Conservation (phyloP, 1,284 basidiomycete species). For the Puccinia novopanici region DNA sequence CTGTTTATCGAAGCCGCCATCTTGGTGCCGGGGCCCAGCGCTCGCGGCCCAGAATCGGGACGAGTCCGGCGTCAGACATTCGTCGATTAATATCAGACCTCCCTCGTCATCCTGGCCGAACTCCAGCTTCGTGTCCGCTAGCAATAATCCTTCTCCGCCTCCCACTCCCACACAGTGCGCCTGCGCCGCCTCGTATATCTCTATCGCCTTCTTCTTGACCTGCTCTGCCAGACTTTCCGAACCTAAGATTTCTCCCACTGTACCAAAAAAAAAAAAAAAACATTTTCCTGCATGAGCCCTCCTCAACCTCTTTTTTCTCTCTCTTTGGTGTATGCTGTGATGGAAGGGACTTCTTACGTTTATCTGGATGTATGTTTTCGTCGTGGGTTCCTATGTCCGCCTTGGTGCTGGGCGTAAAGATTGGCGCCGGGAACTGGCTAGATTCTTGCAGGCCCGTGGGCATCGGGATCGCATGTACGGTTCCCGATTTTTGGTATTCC, state of each 20-base stretch:
- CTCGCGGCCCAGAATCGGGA: conserved; percentile 91
- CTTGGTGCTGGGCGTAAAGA: conserved; percentile 97
- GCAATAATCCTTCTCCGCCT: conserved; percentile 68
- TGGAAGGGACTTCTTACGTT: conserved; percentile 64
- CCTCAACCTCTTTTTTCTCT: too few species aligned
- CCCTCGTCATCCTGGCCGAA: conserved; percentile 65
- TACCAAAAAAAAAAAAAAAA: conserved; percentile 13
- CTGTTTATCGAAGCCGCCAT: conserved; percentile 98
- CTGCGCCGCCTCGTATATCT: conserved; percentile 72
- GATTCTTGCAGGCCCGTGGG: conserved; percentile 81
- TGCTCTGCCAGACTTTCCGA: conserved; percentile 61
- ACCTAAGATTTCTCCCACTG: conserved; percentile 61
- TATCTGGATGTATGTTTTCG: conserved; percentile 92
- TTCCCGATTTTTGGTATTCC: conserved; percentile 85
- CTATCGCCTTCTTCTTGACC: conserved; percentile 67
- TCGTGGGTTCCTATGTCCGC: conserved; percentile 92
- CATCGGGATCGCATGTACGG: conserved; percentile 81
- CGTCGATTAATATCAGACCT: conserved; percentile 83
- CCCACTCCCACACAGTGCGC: conserved; percentile 73
- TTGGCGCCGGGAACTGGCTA: conserved; percentile 74
- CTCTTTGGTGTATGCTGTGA: not conserved
- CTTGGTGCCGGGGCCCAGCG: conserved; percentile 72
- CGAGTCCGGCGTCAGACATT: conserved; percentile 93
- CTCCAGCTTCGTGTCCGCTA: conserved; percentile 93
- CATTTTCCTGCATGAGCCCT: not conserved